Conservation (phyloP, 208 protist genomes). For the Angomonas ambiguus region DNA sequence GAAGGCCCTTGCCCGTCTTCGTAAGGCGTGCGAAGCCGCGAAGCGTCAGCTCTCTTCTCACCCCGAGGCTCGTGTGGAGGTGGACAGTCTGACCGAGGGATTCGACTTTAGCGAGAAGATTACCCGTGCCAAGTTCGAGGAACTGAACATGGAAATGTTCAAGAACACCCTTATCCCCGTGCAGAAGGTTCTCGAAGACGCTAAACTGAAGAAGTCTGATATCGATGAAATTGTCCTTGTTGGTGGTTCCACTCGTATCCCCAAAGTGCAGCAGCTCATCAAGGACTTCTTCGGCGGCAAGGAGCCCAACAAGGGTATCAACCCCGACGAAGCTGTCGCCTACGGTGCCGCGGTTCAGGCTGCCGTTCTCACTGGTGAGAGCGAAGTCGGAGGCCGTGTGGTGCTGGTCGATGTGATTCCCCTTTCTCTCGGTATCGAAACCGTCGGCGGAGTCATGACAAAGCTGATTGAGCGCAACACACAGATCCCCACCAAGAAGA, state of each 20-base stretch:
- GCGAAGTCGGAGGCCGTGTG: slow-evolving; percentile 64
- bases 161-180: slow-evolving; percentile 76
- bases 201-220: slow-evolving; percentile 80
- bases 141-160: slow-evolving; percentile 91
- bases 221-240: slow-evolving; percentile 95
- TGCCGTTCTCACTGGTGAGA: slow-evolving; percentile 87
- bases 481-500: slow-evolving; percentile 77
- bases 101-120: slow-evolving; percentile 97
- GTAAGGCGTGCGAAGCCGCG: slow-evolving; percentile 90
- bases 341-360: slow-evolving; percentile 97
- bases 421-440: slow-evolving; percentile 94
- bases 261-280: slow-evolving; percentile 97
- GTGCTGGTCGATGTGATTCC: slow-evolving; percentile 88
- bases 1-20: slow-evolving; percentile 72
- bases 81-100: slow-evolving; percentile 97
- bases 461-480: slow-evolving; percentile 86
- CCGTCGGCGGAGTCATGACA: slow-evolving; percentile 94
- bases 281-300: slow-evolving; percentile 93
- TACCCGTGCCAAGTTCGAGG: slow-evolving; percentile 98
- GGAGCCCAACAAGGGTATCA: slow-evolving; percentile 92
- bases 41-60: slow-evolving; percentile 97
- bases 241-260: slow-evolving; percentile 97
- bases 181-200: slow-evolving; percentile 84
- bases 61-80: slow-evolving; percentile 93
- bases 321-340: slow-evolving; percentile 92